Percentiles rank a stretch among this genome's conserved stretches.
phyloP scores from a whole-genome alignment of 345 rosid species.

The Euphorbia pulcherrima region DNA sequence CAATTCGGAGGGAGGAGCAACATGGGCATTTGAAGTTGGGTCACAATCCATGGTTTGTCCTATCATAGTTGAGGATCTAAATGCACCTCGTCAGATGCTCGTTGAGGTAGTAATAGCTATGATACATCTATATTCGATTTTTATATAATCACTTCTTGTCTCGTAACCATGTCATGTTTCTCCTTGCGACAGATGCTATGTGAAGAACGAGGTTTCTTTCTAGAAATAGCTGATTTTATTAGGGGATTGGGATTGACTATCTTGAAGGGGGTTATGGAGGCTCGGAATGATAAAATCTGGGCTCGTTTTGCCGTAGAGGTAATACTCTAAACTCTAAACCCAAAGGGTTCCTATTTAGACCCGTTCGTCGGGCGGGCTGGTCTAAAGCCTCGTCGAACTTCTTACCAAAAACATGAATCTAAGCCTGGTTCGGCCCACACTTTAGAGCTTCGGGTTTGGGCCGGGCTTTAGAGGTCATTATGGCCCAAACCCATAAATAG shows the following conservation, averaged over 20 bases:
- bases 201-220: slow-evolving; percentile 87
- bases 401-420: no score
- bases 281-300: slow-evolving; percentile 77
- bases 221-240: slow-evolving; percentile 87
- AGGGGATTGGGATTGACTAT: slow-evolving; percentile 88
- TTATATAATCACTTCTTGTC: neutral
- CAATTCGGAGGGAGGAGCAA: slow-evolving; percentile 82
- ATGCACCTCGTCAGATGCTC: slow-evolving; percentile 80
- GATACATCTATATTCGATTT: neutral
- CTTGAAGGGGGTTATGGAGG: slow-evolving; percentile 89
- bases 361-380: no score
- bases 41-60: slow-evolving; percentile 86
- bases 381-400: no score
- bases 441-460: no score
- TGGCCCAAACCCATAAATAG: no score
- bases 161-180: neutral
- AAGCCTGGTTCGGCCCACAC: no score
- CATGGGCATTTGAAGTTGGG: slow-evolving; percentile 97
- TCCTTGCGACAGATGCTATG: slow-evolving; percentile 72
- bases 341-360: no score
- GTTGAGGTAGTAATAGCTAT: slow-evolving; percentile 57
- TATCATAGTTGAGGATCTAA: slow-evolving; percentile 90
- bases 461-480: no score
- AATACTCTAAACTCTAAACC: slow-evolving; percentile 12
- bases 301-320: slow-evolving; percentile 93